phyloP scores from a whole-genome alignment of 2,329 filamentous ascomycete species.

The Fusarium sp. region DNA sequence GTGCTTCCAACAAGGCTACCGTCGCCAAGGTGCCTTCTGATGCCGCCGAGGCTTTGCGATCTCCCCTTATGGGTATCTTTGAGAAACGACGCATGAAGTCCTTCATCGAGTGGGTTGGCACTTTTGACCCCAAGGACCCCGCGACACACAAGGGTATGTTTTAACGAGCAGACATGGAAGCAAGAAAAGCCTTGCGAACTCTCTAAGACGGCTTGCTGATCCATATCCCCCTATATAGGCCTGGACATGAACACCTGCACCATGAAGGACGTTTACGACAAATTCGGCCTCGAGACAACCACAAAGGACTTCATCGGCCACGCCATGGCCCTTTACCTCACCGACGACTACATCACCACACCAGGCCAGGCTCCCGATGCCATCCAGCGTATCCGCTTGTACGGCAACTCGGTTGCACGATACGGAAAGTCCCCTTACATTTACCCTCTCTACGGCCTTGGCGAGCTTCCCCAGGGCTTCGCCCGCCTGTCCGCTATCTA shows the following conservation, averaged over 20 bases:
- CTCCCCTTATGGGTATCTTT: conserved; percentile 95
- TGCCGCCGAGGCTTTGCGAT: conserved; percentile 88
- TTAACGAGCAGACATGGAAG: neutral
- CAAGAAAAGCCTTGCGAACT: neutral
- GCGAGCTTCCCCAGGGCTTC: conserved; percentile 97
- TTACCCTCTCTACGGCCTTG: conserved; percentile 97
- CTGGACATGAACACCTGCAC: conserved; percentile 83
- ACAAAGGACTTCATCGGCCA: conserved; percentile 98
- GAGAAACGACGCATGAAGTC: conserved; percentile 98
- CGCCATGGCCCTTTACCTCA: conserved; percentile 96
- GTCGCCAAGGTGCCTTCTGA: conserved; percentile 98
- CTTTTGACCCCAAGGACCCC: conserved; percentile 84
- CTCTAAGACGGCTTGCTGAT: conserved; percentile 26
- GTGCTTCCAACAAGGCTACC: conserved; percentile 82
- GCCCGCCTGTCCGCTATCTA: conserved; percentile 98
- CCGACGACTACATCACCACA: conserved; percentile 85
- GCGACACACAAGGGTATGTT: conserved; percentile 87
- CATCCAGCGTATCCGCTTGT: conserved; percentile 92
- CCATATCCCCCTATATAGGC: conserved; percentile 63
- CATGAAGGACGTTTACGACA: conserved; percentile 99
- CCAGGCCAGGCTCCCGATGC: conserved; percentile 83
- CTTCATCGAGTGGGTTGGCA: conserved; percentile 95
- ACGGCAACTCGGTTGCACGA: conserved; percentile 96
- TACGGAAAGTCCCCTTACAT: conserved; percentile 99
- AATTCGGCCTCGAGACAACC: conserved; percentile 89